A percentile compares a stretch with the other conserved stretches of the same genome.
These are phyloP conservation scores for Boletus pseudopeckii DNA, from an alignment of 768 basidiomycete species.

Conservation along the genomic window DNA sequence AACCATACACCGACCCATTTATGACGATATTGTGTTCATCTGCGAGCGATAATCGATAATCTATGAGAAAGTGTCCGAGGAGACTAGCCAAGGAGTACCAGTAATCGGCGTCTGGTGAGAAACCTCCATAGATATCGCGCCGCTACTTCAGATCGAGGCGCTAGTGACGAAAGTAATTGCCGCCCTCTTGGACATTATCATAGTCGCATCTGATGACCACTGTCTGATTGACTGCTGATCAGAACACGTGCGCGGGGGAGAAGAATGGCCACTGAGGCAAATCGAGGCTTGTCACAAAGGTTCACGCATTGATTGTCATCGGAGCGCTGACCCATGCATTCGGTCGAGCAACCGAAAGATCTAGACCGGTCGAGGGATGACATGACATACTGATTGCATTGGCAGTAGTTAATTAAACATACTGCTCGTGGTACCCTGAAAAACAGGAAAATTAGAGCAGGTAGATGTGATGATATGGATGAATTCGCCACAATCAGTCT, in stretches of 20 bases:
- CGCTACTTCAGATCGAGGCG: slow-evolving; percentile 52
- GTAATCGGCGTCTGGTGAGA: slow-evolving; percentile 40
- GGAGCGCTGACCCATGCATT: slow-evolving; percentile 81
- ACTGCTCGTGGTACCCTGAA: no score
- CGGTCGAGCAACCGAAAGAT: slow-evolving; percentile 34
- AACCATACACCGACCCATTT: no score
- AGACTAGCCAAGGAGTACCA: no score
- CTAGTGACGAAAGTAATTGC: slow-evolving; percentile 90
- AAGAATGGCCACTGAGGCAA: not conserved
- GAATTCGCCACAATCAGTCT: no score
- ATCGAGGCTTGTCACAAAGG: slow-evolving; percentile 63
- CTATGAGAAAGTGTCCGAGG: no score
- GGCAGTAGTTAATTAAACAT: no score
- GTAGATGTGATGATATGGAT: no score
- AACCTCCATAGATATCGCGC: slow-evolving; percentile 70
- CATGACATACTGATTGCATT: no score
- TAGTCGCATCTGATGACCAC: slow-evolving; percentile 83
- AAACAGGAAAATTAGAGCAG: no score
- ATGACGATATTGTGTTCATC: no score
- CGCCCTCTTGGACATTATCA: slow-evolving; percentile 75
- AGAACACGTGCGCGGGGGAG: not conserved
- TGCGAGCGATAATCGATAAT: no score
- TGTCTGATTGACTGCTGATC: slow-evolving; percentile 72
- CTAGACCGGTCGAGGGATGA: no score
- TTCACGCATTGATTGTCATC: slow-evolving; percentile 68